Conservation (phyloP, 2,329 filamentous ascomycete genomes). For the Penicillium paneum region DNA sequence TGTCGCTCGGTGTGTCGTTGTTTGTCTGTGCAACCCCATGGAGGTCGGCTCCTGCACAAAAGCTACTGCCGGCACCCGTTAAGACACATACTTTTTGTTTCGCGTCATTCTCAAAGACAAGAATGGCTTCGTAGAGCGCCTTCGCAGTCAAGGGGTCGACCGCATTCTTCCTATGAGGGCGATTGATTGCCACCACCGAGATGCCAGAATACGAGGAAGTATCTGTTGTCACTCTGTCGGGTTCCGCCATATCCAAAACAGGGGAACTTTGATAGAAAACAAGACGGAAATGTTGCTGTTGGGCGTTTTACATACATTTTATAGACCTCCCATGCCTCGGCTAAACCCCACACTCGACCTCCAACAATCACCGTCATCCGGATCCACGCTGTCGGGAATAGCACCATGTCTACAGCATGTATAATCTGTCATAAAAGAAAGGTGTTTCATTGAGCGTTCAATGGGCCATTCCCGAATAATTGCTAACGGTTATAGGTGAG, state of each 20-base stretch:
- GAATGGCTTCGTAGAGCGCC: constrained; percentile 49
- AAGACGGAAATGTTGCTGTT: not conserved
- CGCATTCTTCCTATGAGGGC: constrained; percentile 52
- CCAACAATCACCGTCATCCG: constrained; percentile 10
- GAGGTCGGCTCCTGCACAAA: constrained; percentile 56
- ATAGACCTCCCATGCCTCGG: constrained; percentile 6
- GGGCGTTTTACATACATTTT: not conserved
- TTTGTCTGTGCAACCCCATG: constrained; percentile 40
- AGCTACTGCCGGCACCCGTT: constrained; percentile 47
- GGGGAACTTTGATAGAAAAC: not conserved
- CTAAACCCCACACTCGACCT: constrained; percentile 11
- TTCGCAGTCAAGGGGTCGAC: constrained; percentile 50
- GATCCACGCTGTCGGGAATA: constrained; percentile 15
- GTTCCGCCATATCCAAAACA: constrained; percentile 2
- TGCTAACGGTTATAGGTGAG: constrained; percentile 23
- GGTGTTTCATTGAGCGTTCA: constrained; percentile 26
- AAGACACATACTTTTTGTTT: constrained; percentile 55
- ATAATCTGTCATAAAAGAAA: constrained; percentile 47
- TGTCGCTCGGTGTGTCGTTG: constrained; percentile 10
- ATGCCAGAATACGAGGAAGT: constrained; percentile 41
- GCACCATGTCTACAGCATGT: constrained; percentile 29
- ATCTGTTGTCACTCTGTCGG: constrained; percentile 4
- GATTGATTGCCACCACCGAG: constrained; percentile 55
- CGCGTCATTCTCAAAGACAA: constrained; percentile 50
- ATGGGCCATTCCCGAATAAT: not conserved